These are phyloP conservation scores for Vanrija sp. DNA, from an alignment of 1,284 basidiomycete genomes.

Conservation along the genomic window DNA sequence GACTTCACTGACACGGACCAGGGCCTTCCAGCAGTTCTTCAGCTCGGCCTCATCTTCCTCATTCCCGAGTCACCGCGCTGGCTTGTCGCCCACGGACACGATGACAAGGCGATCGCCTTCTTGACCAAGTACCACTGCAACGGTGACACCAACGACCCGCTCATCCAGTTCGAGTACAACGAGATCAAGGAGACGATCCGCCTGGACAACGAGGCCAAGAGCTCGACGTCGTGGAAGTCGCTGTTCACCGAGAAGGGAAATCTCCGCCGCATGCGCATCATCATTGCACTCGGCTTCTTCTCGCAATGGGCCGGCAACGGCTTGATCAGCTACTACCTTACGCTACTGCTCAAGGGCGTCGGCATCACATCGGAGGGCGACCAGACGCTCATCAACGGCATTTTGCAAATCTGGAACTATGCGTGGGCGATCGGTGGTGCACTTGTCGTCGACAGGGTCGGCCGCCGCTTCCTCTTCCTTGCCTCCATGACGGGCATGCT, in stretches of 20 bases:
- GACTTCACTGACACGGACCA: conserved; percentile 19
- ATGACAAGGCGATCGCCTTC: conserved; percentile 61
- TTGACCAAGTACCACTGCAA: conserved; percentile 73
- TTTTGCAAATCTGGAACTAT: background rate
- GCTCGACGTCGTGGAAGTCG: conserved; percentile 51
- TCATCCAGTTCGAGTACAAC: conserved; percentile 37
- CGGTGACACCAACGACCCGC: conserved; percentile 24
- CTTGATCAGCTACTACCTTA: conserved; percentile 57
- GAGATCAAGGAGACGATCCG: conserved; percentile 43
- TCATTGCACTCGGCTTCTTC: conserved; percentile 31
- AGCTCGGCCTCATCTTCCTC: conserved; percentile 2
- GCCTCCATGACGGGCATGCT: conserved; percentile 64
- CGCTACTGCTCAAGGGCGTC: conserved; percentile 64
- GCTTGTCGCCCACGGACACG: conserved; percentile 13
- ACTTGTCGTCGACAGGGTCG: conserved; percentile 35
- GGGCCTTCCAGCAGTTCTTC: conserved; percentile 39
- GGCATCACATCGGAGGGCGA: conserved; percentile 61
- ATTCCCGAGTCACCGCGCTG: conserved; percentile 15
- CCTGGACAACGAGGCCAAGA: conserved; percentile 25
- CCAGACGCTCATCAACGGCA: conserved; percentile 61
- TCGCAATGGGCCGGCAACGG: conserved; percentile 25
- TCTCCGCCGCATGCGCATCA: conserved; percentile 20
- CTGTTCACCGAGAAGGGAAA: conserved; percentile 13
- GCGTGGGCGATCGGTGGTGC: conserved; percentile 31
- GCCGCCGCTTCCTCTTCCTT: conserved; percentile 49